These are phyloP conservation scores for Rhododendron ferrugineum DNA, from an alignment of 148 eudicot genomes.

Conservation along the genomic window DNA sequence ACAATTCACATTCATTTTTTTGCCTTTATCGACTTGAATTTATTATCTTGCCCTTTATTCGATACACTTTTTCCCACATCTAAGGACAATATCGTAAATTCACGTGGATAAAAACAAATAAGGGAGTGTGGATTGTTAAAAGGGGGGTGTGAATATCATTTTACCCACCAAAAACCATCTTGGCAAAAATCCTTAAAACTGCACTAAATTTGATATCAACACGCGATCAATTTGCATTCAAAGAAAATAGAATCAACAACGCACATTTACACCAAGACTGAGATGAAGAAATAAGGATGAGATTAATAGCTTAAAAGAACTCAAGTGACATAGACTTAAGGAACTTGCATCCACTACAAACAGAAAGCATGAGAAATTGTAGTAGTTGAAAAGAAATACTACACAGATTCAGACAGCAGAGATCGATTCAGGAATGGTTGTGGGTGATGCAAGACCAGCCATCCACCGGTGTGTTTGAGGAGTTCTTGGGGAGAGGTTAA, in stretches of 20 bases:
- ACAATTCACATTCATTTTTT: too few relatives aligned
- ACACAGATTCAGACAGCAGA: neutral
- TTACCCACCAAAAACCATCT: too few relatives aligned
- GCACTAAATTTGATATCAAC: neutral
- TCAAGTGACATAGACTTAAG: neutral
- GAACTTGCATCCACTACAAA: neutral
- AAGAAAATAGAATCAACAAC: too few relatives aligned
- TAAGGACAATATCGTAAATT: too few relatives aligned
- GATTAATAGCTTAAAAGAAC: neutral
- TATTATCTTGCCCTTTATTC: too few relatives aligned
- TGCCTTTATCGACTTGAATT: too few relatives aligned
- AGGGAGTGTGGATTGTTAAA: too few relatives aligned
- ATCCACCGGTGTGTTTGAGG: constrained; percentile 7
- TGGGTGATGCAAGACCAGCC: constrained; percentile 26
- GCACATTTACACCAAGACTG: too few relatives aligned
- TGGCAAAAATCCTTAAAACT: neutral
- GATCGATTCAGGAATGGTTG: constrained; percentile 1
- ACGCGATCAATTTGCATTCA: too few relatives aligned
- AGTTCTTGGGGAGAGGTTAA: constrained; percentile 57
- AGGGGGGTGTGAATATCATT: too few relatives aligned
- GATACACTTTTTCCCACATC: too few relatives aligned
- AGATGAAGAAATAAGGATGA: neutral
- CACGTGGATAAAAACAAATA: too few relatives aligned
- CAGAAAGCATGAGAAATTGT: neutral
- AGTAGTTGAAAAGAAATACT: neutral